These are phyloP conservation scores for Paecilomyces formosus DNA, from an alignment of 2,329 filamentous ascomycete species.

Conservation along the genomic window DNA sequence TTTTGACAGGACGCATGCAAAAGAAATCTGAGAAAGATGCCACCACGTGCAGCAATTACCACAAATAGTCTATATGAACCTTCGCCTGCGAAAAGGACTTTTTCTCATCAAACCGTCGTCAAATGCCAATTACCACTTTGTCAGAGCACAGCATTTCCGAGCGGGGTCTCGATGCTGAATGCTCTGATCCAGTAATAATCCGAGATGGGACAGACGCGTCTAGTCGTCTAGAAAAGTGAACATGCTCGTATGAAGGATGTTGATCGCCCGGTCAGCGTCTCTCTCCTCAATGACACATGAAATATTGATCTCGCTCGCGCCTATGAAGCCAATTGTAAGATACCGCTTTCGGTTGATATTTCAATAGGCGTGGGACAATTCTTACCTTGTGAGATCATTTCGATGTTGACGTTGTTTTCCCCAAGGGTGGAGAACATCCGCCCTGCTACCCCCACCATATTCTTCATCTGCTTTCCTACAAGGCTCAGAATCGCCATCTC, in stretches of 20 bases:
- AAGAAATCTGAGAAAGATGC: not conserved
- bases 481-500: conserved; percentile 95
- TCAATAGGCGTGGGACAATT: not conserved
- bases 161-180: not conserved
- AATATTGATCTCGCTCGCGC: conserved; percentile 98
- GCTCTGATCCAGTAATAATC: not conserved
- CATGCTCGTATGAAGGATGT: conserved; percentile 90
- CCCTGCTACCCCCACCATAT: conserved; percentile 90
- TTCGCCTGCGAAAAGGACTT: not conserved
- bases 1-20: not conserved
- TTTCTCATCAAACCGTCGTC: not conserved
- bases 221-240: conserved; percentile 93
- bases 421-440: conserved; percentile 93
- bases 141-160: not conserved
- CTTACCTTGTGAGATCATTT: conserved; percentile 98
- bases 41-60: not conserved
- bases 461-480: conserved; percentile 93
- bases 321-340: conserved; percentile 37
- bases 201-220: conserved; percentile 1
- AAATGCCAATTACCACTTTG: not conserved
- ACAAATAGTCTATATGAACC: not conserved
- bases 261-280: conserved; percentile 88
- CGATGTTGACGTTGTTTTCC: conserved; percentile 90
- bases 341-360: conserved; percentile 1
- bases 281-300: conserved; percentile 91